These are phyloP conservation scores for Claviceps monticola DNA, from an alignment of 2,329 filamentous ascomycete genomes.

Conservation along the genomic window DNA sequence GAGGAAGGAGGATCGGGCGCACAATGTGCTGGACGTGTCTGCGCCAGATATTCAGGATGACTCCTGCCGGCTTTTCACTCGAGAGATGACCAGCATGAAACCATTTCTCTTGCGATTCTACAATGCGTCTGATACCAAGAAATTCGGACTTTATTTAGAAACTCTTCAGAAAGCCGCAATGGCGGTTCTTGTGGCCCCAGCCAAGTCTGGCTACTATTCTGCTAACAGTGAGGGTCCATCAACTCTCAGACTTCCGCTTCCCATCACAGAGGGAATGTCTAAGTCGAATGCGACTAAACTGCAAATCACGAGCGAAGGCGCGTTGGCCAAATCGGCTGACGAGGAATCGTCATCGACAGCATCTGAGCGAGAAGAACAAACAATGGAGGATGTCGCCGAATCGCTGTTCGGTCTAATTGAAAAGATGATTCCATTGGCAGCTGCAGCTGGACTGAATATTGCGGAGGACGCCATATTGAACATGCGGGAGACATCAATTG, in stretches of 20 bases:
- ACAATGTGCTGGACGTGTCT: slow-evolving; percentile 12
- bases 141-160: slow-evolving; percentile 8
- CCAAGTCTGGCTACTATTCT: not conserved
- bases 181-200: not conserved
- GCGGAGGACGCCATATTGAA: slow-evolving; percentile 8
- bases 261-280: not conserved
- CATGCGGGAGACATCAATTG: slow-evolving; percentile 14
- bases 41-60: slow-evolving; percentile 8
- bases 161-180: slow-evolving; percentile 6
- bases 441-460: slow-evolving; percentile 3
- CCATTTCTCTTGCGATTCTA: slow-evolving; percentile 11
- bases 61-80: slow-evolving; percentile 11
- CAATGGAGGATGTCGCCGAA: slow-evolving; percentile 8
- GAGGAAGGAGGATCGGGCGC: slow-evolving; percentile 4
- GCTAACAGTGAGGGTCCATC: not conserved
- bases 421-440: slow-evolving; percentile 8
- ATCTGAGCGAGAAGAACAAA: not conserved
- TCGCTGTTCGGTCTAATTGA: slow-evolving; percentile 8
- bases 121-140: slow-evolving; percentile 5
- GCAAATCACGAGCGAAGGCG: not conserved
- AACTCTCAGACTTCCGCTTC: not conserved
- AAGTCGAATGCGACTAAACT: not conserved
- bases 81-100: not conserved
- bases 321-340: not conserved
- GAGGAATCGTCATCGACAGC: slow-evolving; percentile 1